Base-by-base conservation (phyloP, 1,284 basidiomycete species). In the Malassezia brasiliensis region DNA sequence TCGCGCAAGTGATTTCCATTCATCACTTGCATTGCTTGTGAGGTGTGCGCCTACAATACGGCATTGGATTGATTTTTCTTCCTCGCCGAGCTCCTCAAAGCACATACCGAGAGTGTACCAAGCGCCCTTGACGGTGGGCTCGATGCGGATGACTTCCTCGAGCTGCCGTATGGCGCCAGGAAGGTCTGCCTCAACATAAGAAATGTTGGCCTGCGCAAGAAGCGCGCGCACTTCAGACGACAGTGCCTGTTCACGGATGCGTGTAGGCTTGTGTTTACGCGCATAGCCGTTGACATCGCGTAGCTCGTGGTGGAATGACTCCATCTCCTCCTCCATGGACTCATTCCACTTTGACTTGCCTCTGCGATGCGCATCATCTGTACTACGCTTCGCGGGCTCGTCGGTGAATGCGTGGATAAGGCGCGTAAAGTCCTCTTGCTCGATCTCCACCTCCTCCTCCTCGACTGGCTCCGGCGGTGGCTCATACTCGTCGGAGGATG, bases 91-190 rank as follows among this genome's bases (percentile, higher is more conserved):
- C 56, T 66, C 32, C 49, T 66, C 46, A 47, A 55, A 56, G 41
- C 60, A 53, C 64, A 85, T 82, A 1, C 86, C 87, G 3, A 94
- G 81, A 0, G 90, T 87, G 9, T 83, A 82, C 90, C 91, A 96
- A 0, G 90, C 88, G 4, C 83, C 77, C 5, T 81, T 79, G 9
- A 89, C 86, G 32, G 86, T 83, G 2, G 90, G 89, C 74, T 96
- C 91, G 53, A 91, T 89, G 9, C 88, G 83, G 54, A 96, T 90
- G 61, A 96, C 87, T 70, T 96, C 88, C 69, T 87, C 83, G 80
- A 91, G 87, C 41, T 85, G 81, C 20, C 82, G 80, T 34, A 89
- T 84, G 1, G 89, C 85, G 62, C 84, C 81, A 1, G 80, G 77
- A 17, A 84, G 78, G 57, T 88, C 77, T 48, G 79, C 81, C 64